Evolutionary conservation across 1,284 basidiomycete genomes (phyloP).

Genomic region (Malassezia caprae): DNA sequence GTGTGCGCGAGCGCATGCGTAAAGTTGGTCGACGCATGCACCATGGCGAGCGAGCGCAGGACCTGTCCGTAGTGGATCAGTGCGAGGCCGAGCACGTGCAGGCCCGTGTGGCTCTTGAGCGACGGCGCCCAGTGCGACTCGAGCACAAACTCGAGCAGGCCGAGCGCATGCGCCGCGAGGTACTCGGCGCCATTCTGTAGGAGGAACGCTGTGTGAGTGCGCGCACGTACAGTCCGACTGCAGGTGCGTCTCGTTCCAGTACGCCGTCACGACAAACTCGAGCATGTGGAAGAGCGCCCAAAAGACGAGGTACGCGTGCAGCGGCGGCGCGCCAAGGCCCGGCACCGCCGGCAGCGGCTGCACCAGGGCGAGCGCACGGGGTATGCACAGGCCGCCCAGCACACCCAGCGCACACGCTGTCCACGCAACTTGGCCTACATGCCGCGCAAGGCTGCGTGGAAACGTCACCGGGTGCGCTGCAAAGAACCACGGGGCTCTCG

Average conservation of each 20-base stretch:
- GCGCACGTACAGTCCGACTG: conserved; percentile 68
- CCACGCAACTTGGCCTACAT: conserved; percentile 6
- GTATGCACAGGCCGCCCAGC: conserved; percentile 7
- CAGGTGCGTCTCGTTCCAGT: conserved; percentile 86
- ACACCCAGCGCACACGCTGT: conserved; percentile 9
- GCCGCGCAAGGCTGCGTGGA: not conserved
- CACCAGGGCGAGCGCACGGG: not conserved
- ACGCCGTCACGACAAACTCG: conserved; percentile 89
- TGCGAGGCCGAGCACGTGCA: conserved; percentile 52
- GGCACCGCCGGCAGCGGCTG: not conserved
- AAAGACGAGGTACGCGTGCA: conserved; percentile 28
- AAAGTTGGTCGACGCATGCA: conserved; percentile 85
- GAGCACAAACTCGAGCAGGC: conserved; percentile 63
- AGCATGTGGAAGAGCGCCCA: conserved; percentile 68
- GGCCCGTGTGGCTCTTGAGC: conserved; percentile 10
- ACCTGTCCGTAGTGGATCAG: conserved; percentile 64
- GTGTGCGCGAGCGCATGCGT: conserved; percentile 57
- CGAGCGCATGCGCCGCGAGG: conserved; percentile 70
- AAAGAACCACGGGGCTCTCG: not conserved
- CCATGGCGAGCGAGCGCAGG: conserved; percentile 81
- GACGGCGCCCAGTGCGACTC: not conserved
- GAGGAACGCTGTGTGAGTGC: conserved; percentile 63
- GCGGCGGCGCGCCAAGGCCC: conserved; percentile 7
- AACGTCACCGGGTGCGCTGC: conserved; percentile 1
- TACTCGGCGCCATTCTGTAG: conserved; percentile 82